Base-by-base conservation (phyloP, 805 yeast genomes). In the Monosporozyma siamensis region DNA sequence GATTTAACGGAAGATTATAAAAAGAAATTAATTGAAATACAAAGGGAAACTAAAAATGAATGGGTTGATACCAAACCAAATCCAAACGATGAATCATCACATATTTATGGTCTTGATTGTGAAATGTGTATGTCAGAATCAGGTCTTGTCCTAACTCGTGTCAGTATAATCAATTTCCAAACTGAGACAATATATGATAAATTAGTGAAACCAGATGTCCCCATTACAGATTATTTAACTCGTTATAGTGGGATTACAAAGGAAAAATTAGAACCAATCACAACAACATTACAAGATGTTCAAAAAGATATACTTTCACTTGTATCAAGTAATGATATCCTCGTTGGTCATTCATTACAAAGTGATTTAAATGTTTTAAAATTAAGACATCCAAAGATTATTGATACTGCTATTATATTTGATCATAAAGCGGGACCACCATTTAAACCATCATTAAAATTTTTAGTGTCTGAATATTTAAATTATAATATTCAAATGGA, bases 311-410 rank as follows among this genome's bases (percentile, higher is more conserved):
- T 92, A 5, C 40, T 74, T 2, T 48, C 56, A 2, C 50, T 72
- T 1, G 65, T 90, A 3, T 63, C 70, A n/a, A 64, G 75, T 6
- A 63, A 67, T 14, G 97, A 88, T 56, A 69, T 80, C 11, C 56
- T 90, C 18, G 74, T 90, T 41, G 97, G 98, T 1, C 98, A 90
- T 59, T 90, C 97, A 0, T 66, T 90, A 24, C 90, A 89, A 48
- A 78, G 82, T 18, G 98, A 90, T 60, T 67, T 90, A 39, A 68
- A 71, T 9, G 95, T 79, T 3, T 61, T 92, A 56, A 72, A 73
- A 50, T 52, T 92, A 12, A 70, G 78, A 38, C 97, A 90, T 58
- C 80, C 84, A 2, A 68, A 64, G 12, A 70, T 89, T 21, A 75
- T 90, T 11, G 98, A 90, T 61, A 90, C 97, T 0, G 70, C 96